These are phyloP conservation scores for Trametes maxima DNA, from an alignment of 768 basidiomycete genomes.

Conservation along the genomic window DNA sequence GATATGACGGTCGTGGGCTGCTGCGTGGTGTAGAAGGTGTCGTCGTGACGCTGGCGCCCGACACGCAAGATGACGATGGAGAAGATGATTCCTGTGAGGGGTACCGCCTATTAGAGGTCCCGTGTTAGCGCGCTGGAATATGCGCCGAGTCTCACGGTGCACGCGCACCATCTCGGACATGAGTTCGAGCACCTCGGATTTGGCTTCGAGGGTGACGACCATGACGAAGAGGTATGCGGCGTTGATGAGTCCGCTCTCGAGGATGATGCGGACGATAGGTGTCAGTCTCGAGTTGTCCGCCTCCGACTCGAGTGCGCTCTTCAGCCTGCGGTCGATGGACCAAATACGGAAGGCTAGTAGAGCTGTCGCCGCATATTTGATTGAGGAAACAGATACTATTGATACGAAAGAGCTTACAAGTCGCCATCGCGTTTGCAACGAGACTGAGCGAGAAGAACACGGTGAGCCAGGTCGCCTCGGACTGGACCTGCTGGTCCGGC, in stretches of 20 bases:
- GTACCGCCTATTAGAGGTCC: neutral
- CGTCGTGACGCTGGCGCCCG: slow-evolving; percentile 10
- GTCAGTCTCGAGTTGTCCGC: neutral
- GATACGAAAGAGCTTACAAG: neutral
- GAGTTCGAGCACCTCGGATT: slow-evolving; percentile 16
- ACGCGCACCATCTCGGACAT: slow-evolving; percentile 18
- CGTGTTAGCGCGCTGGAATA: neutral
- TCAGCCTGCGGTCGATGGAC: slow-evolving; percentile 7
- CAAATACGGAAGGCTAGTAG: slow-evolving; percentile 19
- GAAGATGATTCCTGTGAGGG: slow-evolving; percentile 11
- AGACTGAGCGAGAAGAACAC: slow-evolving; percentile 12
- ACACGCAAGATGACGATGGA: slow-evolving; percentile 14
- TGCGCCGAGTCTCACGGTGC: neutral
- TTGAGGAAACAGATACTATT: neutral
- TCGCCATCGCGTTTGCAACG: slow-evolving; percentile 13
- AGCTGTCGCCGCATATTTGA: neutral
- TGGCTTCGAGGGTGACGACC: slow-evolving; percentile 16
- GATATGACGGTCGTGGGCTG: neutral
- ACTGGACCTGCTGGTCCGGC: neutral
- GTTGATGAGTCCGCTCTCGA: slow-evolving; percentile 26
- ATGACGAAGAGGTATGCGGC: slow-evolving; percentile 24
- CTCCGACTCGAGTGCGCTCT: neutral
- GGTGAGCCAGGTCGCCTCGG: slow-evolving; percentile 7
- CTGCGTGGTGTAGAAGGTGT: slow-evolving; percentile 1
- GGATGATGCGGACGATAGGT: slow-evolving; percentile 19